Base-by-base conservation (phyloP, 1,284 basidiomycete genomes). In the Rhizoctonia solani region DNA sequence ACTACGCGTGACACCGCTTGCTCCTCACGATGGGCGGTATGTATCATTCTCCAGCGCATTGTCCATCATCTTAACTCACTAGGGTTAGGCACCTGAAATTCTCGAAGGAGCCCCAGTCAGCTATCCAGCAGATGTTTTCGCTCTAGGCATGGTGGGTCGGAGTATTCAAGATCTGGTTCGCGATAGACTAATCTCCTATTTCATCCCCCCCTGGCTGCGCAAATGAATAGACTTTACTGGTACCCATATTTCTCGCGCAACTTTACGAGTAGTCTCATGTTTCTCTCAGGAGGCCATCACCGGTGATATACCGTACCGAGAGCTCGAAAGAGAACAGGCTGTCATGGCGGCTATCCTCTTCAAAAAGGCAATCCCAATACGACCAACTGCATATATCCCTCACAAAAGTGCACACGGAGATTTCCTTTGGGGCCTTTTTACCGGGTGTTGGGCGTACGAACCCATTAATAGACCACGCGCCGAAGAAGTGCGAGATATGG, bases 121-220 rank as follows among this genome's bases (percentile, higher is more conserved):
- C 23, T 6, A 13, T 13, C 14, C 19, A 41, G 54, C 21, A 16
- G 54, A 56, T 16, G 54, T 56, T 9, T 56, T 41, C 27, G 54
- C 54, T 4, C 54, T 56, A 13, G 54, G 54, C 13, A 56, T 56
- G 54, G 54, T 56, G 21, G 41, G 54, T 44, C n/a, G n/a, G n/a
- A n/a, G n/a, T n/a, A n/a, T n/a, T n/a, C n/a, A n/a, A n/a, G n/a
- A n/a, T n/a, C n/a, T n/a, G n/a, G n/a, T n/a, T n/a, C n/a, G n/a
- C n/a, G n/a, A n/a, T n/a, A n/a, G n/a, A n/a, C n/a, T n/a, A n/a
- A n/a, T n/a, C n/a, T n/a, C n/a, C n/a, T n/a, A n/a, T n/a, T n/a
- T n/a, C n/a, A n/a, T n/a, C n/a, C n/a, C n/a, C n/a, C n/a, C n/a
- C n/a, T n/a, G n/a, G n/a, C n/a, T n/a, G n/a, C n/a, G n/a, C n/a